Evolutionary conservation across 192 early-diverging fungal species (phyloP).

Genomic region (Chytriomyces hyalinus): DNA sequence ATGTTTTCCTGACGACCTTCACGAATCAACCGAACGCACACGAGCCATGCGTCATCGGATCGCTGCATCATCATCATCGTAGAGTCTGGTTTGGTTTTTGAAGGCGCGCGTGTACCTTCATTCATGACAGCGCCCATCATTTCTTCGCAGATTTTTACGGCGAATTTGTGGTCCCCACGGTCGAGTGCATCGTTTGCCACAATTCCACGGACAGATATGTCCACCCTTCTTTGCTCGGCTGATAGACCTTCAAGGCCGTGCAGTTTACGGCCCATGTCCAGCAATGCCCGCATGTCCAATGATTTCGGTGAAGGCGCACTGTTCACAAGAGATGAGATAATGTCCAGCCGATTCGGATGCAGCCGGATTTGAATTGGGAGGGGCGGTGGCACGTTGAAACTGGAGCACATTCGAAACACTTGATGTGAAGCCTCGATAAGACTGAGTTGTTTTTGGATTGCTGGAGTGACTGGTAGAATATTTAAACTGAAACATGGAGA

Average conservation of each 20-base stretch:
- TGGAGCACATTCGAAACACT: slow-evolving; percentile 55
- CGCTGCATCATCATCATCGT: slow-evolving; percentile 22
- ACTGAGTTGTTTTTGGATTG: slow-evolving; percentile 61
- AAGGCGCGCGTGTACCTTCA: slow-evolving; percentile 5
- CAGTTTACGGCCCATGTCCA: slow-evolving; percentile 64
- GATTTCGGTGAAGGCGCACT: slow-evolving; percentile 30
- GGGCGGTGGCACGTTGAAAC: slow-evolving; percentile 53
- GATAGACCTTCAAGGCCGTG: slow-evolving; percentile 32
- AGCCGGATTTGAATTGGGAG: slow-evolving; percentile 77
- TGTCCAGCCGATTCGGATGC: slow-evolving; percentile 59
- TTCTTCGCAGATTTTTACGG: slow-evolving; percentile 62
- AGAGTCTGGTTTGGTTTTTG: slow-evolving; percentile 7
- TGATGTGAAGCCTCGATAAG: slow-evolving; percentile 75
- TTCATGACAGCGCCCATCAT: slow-evolving; percentile 58
- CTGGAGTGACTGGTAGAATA: slow-evolving; percentile 62
- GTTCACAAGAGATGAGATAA: slow-evolving; percentile 56
- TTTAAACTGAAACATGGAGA: slow-evolving; percentile 52
- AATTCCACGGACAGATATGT: slow-evolving; percentile 66
- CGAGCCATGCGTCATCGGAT: slow-evolving; percentile 40
- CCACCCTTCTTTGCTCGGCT: slow-evolving; percentile 42
- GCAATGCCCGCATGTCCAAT: slow-evolving; percentile 43
- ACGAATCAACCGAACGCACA: slow-evolving; percentile 33
- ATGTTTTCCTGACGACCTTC: neutral
- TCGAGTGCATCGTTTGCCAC: slow-evolving; percentile 67
- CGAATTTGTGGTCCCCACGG: slow-evolving; percentile 57